Conservation (phyloP, 805 yeast genomes). For the Kodamaea nitidulidarum region DNA sequence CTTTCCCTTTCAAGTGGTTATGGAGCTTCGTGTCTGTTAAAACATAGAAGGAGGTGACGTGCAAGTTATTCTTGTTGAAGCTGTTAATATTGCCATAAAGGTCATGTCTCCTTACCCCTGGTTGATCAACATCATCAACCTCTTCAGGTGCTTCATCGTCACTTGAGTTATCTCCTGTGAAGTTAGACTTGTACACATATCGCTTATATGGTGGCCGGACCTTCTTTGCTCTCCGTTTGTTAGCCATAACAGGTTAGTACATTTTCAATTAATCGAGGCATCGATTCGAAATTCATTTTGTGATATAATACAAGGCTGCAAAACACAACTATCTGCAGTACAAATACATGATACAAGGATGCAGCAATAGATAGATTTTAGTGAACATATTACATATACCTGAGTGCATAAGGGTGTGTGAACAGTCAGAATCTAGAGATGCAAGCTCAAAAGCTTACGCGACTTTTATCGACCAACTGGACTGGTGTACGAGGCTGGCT, state of each 20-base stretch:
- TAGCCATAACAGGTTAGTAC: constrained; percentile 52
- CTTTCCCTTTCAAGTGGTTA: constrained; percentile 16
- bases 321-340: background rate
- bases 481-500: constrained; percentile 1
- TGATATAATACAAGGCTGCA: background rate
- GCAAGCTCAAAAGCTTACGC: too few relatives aligned
- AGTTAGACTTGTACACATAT: constrained; percentile 55
- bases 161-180: constrained; percentile 20
- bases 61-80: constrained; percentile 21
- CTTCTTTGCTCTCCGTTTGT: constrained; percentile 83
- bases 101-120: constrained; percentile 10
- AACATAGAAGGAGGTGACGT: constrained; percentile 32
- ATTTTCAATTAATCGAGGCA: constrained; percentile 1
- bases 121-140: constrained; percentile 11
- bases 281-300: background rate
- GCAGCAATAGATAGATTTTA: background rate
- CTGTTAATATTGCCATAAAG: constrained; percentile 22
- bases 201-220: constrained; percentile 73
- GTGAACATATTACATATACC: too few relatives aligned
- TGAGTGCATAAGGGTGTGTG: too few relatives aligned
- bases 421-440: too few relatives aligned
- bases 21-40: constrained; percentile 20
- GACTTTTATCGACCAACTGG: background rate
- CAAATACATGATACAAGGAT: too few relatives aligned
- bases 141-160: constrained; percentile 26